Base-by-base conservation (phyloP, 2,329 filamentous ascomycete genomes). In the Phaeosphaeria sp. region DNA sequence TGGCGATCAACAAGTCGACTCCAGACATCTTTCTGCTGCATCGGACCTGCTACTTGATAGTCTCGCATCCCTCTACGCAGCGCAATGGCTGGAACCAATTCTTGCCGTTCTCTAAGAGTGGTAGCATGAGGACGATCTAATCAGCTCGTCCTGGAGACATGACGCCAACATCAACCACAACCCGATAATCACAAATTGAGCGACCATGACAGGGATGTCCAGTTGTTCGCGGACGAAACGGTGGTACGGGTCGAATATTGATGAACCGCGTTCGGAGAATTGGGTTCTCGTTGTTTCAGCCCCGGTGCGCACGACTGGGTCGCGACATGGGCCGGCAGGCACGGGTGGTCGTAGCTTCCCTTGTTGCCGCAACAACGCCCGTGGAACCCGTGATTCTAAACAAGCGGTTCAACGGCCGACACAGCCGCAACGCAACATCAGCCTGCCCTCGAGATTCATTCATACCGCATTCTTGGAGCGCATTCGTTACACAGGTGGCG, bases 401-500 rank as follows among this genome's bases (percentile, higher is more conserved):
- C 63, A 66, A 60, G 56, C 49, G n/a, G 49, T 39, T 17, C 52
- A 49, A n/a, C 52, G 40, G 51, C 20, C 25, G 40, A 39, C 30
- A 24, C 45, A 22, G 21, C 20, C 20, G 36, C 46, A 49, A 20
- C 36, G n/a, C 44, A 50, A n/a, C 22, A 44, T 15, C 36, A 62
- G 61, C 58, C 57, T 58, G 49, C 58, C 60, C 57, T 52, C 52
- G 53, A 63, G 49, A 56, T 36, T 57, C 60, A 64, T 60, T 61
- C 56, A 56, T 60, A 62, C 58, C 56, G 55, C 61, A 56, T 66
- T 61, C 49, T 40, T 51, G 47, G 33, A 47, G 47, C 45, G 47
- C 53, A 56, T 49, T 61, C 51, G 60, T 59, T 61, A 53, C 47
- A 52, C 49, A 44, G 45, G 53, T 49, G 18, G 47, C 56, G 39